Percentiles rank a stretch among this genome's conserved stretches.
Evolutionary conservation across 345 rosid species (phyloP).

Genomic region (Gossypium bickii): DNA sequence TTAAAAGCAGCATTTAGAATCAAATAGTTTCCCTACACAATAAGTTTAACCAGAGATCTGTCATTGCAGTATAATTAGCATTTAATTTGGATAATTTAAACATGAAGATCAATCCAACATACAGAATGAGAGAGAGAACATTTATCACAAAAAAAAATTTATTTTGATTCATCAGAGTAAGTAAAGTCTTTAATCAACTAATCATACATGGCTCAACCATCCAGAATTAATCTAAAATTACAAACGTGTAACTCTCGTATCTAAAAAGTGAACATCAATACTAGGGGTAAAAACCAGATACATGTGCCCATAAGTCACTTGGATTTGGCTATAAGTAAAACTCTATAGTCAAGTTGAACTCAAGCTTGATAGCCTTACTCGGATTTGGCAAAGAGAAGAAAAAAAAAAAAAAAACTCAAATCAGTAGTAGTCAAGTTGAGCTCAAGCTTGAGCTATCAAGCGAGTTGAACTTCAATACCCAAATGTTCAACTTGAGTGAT

Average conservation of each 20-base stretch:
- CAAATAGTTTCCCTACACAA: not conserved
- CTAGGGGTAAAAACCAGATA: not conserved
- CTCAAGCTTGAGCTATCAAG: not conserved
- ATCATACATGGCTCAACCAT: not conserved
- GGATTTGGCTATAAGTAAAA: not conserved
- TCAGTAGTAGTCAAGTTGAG: not conserved
- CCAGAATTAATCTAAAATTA: constrained; percentile 7
- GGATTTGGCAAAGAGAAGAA: not conserved
- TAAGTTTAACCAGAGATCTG: not conserved
- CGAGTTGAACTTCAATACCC: no score
- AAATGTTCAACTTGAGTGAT: no score
- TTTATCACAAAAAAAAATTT: not conserved
- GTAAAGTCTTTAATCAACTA: not conserved
- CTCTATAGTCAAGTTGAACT: not conserved
- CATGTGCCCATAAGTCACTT: not conserved
- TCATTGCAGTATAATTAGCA: not conserved
- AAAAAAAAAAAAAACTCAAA: no score
- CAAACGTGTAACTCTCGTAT: not conserved
- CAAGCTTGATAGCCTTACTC: not conserved
- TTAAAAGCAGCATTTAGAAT: not conserved
- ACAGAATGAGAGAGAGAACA: not conserved
- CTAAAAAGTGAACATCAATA: not conserved
- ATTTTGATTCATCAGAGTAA: not conserved
- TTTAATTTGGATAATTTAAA: not conserved
- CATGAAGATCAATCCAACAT: not conserved